phyloP scores from a whole-genome alignment of 2,329 filamentous ascomycete genomes.

The Cordyceps militaris region DNA sequence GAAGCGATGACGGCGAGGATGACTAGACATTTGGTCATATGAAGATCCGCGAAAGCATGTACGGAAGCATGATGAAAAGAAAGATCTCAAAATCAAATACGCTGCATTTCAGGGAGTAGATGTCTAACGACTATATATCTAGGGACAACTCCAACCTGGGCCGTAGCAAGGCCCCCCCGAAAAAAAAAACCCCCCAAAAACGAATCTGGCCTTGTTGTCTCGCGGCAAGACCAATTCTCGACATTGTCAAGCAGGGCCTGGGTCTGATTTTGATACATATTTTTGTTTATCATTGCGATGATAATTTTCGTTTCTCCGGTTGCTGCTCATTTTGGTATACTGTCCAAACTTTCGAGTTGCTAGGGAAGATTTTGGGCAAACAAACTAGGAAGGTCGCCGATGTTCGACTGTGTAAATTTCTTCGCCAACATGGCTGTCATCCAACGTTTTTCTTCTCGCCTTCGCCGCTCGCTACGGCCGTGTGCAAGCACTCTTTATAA shows the following conservation, averaged over 20 bases:
- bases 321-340: neutral
- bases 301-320: neutral
- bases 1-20: slow-evolving; percentile 58
- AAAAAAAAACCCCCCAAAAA: neutral
- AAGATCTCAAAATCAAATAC: neutral
- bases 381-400: neutral
- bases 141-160: slow-evolving; percentile 6
- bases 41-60: too few relatives aligned
- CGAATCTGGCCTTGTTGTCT: neutral
- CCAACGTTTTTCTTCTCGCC: neutral
- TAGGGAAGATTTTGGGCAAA: neutral
- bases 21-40: neutral
- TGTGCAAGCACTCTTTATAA: slow-evolving; percentile 1
- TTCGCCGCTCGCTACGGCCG: slow-evolving; percentile 5
- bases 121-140: slow-evolving; percentile 10
- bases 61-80: neutral
- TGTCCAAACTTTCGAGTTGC: slow-evolving; percentile 2
- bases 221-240: neutral
- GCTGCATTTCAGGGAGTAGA: slow-evolving; percentile 7
- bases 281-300: slow-evolving; percentile 6
- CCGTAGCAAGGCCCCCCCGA: neutral
- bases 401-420: neutral
- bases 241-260: neutral
- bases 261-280: slow-evolving; percentile 5
- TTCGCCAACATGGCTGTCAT: neutral